These are phyloP conservation scores for Kazachstania bromeliacearum DNA, from an alignment of 805 yeast genomes.

Conservation along the genomic window DNA sequence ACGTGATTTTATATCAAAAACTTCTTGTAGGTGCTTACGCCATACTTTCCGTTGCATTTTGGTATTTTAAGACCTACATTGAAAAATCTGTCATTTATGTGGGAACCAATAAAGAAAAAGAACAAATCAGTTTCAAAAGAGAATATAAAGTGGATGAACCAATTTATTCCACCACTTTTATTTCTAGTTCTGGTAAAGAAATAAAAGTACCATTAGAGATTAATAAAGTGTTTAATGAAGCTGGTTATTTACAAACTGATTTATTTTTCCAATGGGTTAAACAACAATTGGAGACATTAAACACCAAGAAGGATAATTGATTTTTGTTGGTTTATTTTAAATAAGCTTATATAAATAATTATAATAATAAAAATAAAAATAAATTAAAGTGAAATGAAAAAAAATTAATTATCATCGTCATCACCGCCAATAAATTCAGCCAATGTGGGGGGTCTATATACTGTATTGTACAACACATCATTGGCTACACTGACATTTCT, in stretches of 20 bases:
- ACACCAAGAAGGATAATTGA: constrained; percentile 26
- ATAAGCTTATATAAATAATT: constrained; percentile 25
- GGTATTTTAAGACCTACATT: constrained; percentile 29
- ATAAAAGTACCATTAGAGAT: constrained; percentile 21
- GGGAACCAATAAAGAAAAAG: constrained; percentile 30
- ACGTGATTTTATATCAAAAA: constrained; percentile 34
- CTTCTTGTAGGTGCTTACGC: constrained; percentile 34
- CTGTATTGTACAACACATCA: constrained; percentile 45
- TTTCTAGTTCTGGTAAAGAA: constrained; percentile 8
- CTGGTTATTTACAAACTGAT: constrained; percentile 35
- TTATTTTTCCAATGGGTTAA: constrained; percentile 34
- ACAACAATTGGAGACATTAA: constrained; percentile 28
- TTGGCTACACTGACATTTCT: constrained; percentile 38
- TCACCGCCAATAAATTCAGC: constrained; percentile 37
- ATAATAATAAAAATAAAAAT: not conserved
- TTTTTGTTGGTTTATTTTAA: constrained; percentile 7
- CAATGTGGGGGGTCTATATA: constrained; percentile 46
- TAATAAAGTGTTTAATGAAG: constrained; percentile 31
- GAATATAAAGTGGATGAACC: constrained; percentile 35
- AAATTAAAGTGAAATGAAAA: not conserved
- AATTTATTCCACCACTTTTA: constrained; percentile 35
- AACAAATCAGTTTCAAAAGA: constrained; percentile 27
- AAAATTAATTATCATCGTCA: constrained; percentile 3
- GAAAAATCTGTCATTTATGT: constrained; percentile 38
- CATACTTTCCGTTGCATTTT: constrained; percentile 31